Percentiles rank a stretch among this genome's conserved stretches.
These are phyloP conservation scores for Ophiorrhiza pumila DNA, from an alignment of 257 asterid genomes.

Conservation along the genomic window DNA sequence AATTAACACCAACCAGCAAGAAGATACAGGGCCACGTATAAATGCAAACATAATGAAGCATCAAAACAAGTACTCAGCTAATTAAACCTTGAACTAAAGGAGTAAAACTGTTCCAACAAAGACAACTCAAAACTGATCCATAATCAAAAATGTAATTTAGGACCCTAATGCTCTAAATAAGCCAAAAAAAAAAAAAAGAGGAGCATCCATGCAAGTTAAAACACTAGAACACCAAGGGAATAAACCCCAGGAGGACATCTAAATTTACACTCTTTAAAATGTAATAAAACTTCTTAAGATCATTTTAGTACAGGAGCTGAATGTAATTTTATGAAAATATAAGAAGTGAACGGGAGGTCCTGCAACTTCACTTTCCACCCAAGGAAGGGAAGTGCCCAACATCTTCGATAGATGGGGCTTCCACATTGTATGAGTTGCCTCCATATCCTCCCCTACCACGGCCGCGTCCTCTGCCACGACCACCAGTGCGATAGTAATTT, in stretches of 20 bases:
- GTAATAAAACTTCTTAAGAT: constrained; percentile 14
- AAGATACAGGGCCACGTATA: neutral
- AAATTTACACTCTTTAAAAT: constrained; percentile 36
- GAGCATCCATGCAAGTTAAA: constrained; percentile 19
- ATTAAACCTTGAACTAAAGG: neutral
- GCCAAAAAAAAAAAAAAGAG: constrained; percentile 6
- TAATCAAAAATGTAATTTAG: constrained; percentile 16
- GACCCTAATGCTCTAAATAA: constrained; percentile 15
- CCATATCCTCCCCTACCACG: constrained; percentile 53
- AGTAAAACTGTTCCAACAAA: constrained; percentile 32
- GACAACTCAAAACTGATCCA: constrained; percentile 40
- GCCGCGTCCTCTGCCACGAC: constrained; percentile 58
- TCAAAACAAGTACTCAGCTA: neutral
- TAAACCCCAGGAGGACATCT: constrained; percentile 25
- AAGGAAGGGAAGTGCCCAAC: constrained; percentile 39
- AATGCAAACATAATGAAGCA: neutral
- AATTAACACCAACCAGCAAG: too few relatives aligned
- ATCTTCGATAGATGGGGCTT: constrained; percentile 37
- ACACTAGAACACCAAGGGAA: constrained; percentile 19
- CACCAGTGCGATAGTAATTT: constrained; percentile 34
- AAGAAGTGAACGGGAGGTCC: constrained; percentile 5
- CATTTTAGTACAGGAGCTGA: constrained; percentile 18
- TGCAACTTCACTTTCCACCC: constrained; percentile 29
- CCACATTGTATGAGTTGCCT: constrained; percentile 13
- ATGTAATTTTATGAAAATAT: neutral